Base-by-base conservation (phyloP, 1,284 basidiomycete genomes). In the Anthracocystis panici-leucophaei region DNA sequence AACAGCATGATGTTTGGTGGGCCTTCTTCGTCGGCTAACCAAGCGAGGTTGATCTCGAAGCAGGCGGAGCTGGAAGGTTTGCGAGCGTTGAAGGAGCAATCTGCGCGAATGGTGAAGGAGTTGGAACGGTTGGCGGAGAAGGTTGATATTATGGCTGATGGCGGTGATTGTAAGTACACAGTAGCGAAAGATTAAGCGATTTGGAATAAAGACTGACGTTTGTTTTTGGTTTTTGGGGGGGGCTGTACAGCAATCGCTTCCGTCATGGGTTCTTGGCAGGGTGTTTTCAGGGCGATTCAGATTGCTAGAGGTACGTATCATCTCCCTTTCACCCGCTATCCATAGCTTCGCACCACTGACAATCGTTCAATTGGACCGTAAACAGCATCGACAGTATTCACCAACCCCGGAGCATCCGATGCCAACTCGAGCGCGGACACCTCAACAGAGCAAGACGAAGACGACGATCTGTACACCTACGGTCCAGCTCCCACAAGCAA, bases 241-340 rank as follows among this genome's bases (percentile, higher is more conserved):
- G n/a, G 10, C 16, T 4, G n/a, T 8, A 21, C 27, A 83, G 81
- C 79, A n/a, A 77, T 82, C n/a, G 81, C 82, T 2, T 69, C 72
- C 14, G 82, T 84, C 5, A 78, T 83, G 78, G 56, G 69, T 2
- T 77, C 76, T 16, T 84, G 82, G 82, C 77, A 82, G 33, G 82
- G 82, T 58, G 82, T 84, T 9, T 84, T 84, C 59, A 65, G 82
- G 12, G 81, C 82, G 11, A 84, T 84, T 33, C 82, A 82, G 55
- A 77, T 84, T 18, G 82, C 82, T 38, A 67, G 77, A 60, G 73
- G 77, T 82, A 70, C 66, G 69, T 33, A 20, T 46, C 21, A 5
- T n/a, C 20, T 27, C 20, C 44, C 48, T 11, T 40, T 23, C 21
- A 25, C n/a, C 9, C 27, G 10, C 8, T 46, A 5, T 20, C 18